Evolutionary conservation across 805 yeast species (phyloP).

Genomic region (Cyberlindnera euphorbiiphila): DNA sequence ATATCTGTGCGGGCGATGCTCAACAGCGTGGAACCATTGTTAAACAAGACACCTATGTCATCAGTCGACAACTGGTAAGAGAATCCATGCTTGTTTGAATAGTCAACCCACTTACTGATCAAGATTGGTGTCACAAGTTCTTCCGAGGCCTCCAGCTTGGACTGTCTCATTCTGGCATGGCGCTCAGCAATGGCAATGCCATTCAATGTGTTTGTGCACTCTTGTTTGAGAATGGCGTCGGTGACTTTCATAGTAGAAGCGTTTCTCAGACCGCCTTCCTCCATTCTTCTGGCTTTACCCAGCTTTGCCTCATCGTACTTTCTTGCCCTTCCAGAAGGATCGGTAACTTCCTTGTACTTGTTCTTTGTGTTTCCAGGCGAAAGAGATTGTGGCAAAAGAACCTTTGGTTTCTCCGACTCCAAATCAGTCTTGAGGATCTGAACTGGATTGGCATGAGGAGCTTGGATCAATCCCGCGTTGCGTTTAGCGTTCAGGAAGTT

Average conservation of each 20-base stretch:
- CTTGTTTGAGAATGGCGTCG: constrained; percentile 36
- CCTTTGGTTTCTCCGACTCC: constrained; percentile 61
- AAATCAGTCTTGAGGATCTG: constrained; percentile 66
- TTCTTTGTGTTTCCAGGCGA: constrained; percentile 90
- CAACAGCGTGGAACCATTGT: constrained; percentile 78
- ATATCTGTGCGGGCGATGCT: constrained; percentile 61
- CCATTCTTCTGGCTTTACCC: constrained; percentile 36
- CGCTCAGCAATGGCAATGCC: constrained; percentile 44
- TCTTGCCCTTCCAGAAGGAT: constrained; percentile 24
- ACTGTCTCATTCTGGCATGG: constrained; percentile 37
- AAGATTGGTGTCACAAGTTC: constrained; percentile 52
- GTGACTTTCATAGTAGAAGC: constrained; percentile 19
- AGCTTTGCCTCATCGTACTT: constrained; percentile 33
- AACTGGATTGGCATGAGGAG: constrained; percentile 54
- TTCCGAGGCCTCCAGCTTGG: constrained; percentile 5
- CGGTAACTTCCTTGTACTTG: constrained; percentile 66
- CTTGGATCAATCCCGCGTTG: constrained; percentile 54
- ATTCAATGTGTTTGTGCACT: constrained; percentile 42
- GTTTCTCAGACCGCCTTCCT: constrained; percentile 30
- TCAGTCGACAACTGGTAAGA: constrained; percentile 90
- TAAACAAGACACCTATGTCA: constrained; percentile 85
- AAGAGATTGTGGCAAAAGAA: constrained; percentile 80
- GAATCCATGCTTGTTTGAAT: constrained; percentile 91
- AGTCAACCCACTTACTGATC: constrained; percentile 96
- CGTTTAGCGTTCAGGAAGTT: constrained; percentile 67